Conservation (phyloP, 257 asterid genomes). For the Rauvolfia tetraphylla region DNA sequence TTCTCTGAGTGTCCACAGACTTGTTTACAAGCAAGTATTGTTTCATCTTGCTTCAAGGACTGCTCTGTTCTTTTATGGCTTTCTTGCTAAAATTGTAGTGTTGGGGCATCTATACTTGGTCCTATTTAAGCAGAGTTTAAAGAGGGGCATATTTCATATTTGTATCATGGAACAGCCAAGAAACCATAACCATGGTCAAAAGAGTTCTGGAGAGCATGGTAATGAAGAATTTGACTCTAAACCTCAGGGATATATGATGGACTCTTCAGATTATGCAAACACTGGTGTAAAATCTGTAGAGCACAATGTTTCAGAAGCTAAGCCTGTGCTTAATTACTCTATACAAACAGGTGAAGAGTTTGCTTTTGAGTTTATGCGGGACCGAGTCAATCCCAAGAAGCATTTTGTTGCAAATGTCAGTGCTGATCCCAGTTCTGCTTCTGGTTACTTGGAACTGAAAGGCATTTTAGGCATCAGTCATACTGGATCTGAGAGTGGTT, state of each 20-base stretch:
- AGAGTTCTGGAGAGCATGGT: conserved; percentile 33
- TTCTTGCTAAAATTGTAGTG: conserved; percentile 27
- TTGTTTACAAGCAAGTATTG: conserved; percentile 29
- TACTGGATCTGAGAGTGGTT: conserved; percentile 54
- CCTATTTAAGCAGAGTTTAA: conserved; percentile 23
- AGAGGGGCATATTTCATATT: conserved; percentile 16
- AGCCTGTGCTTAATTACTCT: conserved; percentile 73
- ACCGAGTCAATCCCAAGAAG: conserved; percentile 57
- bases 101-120: conserved; percentile 34
- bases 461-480: conserved; percentile 52
- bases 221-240: conserved; percentile 45
- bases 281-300: conserved; percentile 32
- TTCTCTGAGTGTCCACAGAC: conserved; percentile 28
- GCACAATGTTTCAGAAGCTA: conserved; percentile 44
- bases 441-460: conserved; percentile 61
- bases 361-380: conserved; percentile 85
- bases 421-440: conserved; percentile 51
- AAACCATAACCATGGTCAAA: conserved; percentile 32
- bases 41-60: conserved; percentile 29
- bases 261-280: conserved; percentile 28
- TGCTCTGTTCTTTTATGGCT: conserved; percentile 37
- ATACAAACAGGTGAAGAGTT: conserved; percentile 98
- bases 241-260: conserved; percentile 39
- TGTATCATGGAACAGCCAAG: conserved; percentile 56
- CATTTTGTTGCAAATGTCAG: conserved; percentile 44